Conservation (phyloP, 2,329 filamentous ascomycete species). For the Apiospora malaysiana region DNA sequence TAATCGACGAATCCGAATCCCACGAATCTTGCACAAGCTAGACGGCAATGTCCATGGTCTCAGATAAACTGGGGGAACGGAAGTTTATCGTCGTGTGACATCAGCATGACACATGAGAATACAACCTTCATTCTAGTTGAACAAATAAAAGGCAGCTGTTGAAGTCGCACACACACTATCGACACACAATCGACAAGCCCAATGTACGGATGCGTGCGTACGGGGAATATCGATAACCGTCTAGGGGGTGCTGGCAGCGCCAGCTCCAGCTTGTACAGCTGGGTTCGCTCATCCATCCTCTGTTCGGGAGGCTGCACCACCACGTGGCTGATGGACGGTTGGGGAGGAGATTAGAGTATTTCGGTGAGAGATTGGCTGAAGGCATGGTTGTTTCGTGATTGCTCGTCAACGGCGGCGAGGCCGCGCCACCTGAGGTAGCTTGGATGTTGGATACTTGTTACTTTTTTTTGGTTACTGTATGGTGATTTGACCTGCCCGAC, state of each 20-base stretch:
- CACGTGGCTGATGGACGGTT: slow-evolving; percentile 4
- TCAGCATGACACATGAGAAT: background rate
- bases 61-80: slow-evolving; percentile 10
- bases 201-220: background rate
- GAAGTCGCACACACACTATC: background rate
- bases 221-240: background rate
- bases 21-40: background rate
- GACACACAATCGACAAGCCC: background rate
- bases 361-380: background rate
- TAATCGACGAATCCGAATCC: background rate
- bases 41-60: background rate
- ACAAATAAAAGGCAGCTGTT: background rate
- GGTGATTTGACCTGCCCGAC: background rate
- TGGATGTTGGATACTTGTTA: no score
- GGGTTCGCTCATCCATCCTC: background rate
- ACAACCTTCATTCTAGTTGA: background rate
- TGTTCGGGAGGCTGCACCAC: background rate
- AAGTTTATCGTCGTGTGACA: slow-evolving; percentile 9
- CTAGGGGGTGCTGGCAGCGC: background rate
- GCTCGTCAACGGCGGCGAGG: background rate
- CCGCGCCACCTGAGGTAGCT: background rate
- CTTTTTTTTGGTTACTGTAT: no score
- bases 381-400: background rate
- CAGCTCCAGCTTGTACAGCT: no score
- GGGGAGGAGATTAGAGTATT: background rate